Percentiles rank a stretch among this genome's conserved stretches.
Conservation (phyloP, 2,329 filamentous ascomycete species). For the Fusarium siculi region DNA sequence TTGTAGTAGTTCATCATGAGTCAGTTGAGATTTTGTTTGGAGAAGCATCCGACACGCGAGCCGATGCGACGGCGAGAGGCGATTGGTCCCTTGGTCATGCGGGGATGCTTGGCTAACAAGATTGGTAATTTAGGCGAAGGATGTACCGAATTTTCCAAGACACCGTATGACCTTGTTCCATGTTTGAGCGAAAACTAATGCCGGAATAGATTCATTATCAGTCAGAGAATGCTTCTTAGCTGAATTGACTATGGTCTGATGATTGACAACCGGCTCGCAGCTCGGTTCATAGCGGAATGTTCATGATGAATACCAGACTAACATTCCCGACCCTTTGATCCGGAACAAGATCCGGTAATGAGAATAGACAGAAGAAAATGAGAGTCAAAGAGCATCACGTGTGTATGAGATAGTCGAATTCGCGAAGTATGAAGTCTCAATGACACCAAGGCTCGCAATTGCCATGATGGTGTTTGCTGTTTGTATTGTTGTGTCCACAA, state of each 20-base stretch:
- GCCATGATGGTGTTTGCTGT: too few relatives aligned
- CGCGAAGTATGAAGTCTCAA: neutral
- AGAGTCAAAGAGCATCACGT: neutral
- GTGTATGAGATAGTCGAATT: neutral
- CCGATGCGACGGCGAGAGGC: conserved; percentile 40
- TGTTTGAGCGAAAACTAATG: neutral
- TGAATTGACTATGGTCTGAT: neutral
- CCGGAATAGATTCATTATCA: neutral
- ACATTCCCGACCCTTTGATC: neutral
- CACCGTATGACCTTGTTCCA: neutral
- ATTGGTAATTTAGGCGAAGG: conserved; percentile 2
- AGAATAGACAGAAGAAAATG: neutral
- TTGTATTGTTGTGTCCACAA: neutral
- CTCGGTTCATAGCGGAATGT: neutral
- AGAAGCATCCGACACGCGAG: conserved; percentile 42
- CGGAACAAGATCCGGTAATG: neutral
- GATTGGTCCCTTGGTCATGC: conserved; percentile 32
- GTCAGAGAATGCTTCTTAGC: neutral
- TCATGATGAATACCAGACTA: neutral
- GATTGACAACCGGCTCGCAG: neutral
- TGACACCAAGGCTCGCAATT: too few relatives aligned
- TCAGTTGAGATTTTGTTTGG: neutral
- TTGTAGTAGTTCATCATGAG: conserved; percentile 6
- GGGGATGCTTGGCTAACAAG: conserved; percentile 10
- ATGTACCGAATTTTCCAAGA: neutral